Base-by-base conservation (phyloP, 2,329 filamentous ascomycete genomes). In the Ophiocordyceps australis region DNA sequence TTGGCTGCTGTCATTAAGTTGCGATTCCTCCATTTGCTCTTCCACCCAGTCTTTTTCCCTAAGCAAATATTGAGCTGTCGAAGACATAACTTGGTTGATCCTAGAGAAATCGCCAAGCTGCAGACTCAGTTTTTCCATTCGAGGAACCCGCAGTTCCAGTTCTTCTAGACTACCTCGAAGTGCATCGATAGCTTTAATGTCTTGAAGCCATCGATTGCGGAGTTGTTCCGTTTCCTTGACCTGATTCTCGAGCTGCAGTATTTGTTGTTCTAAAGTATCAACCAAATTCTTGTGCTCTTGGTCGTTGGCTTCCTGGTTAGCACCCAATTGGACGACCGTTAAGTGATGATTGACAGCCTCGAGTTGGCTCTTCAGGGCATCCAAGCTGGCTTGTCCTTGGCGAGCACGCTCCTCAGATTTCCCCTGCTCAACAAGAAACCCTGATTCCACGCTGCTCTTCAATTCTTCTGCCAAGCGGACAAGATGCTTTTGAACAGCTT, bases 41-140 rank as follows among this genome's bases (percentile, higher is more conserved):
- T 26, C 24, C 19, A 49, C 33, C 48, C 48, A 52, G 5, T 25
- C 22, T 13, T 33, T 35, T 28, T 50, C 48, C 21, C 29, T 22
- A 4, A 26, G 29, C 10, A 52, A 29, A 30, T 45, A 47, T 11
- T 24, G 24, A 12, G 42, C 39, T 5, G 46, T 46, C 5, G 41
- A 38, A 20, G 40, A 37, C 19, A 51, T 34, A 12, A 39, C 20
- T 7, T 38, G 31, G 20, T 40, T 46, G 10, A 48, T 24, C 12
- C 40, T 27, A n/a, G 35, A 22, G 23, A 48, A 38, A 3, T 35
- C 36, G 16, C 40, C 34, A 14, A 51, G 33, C 13, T 31, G 34
- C 2, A 30, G 31, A n/a, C 39, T 38, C 7, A 40, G 28, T 2
- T 14, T 33, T 16, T 48, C 35, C 5, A 46, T 21, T 7, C 36